Evolutionary conservation across 2,329 filamentous ascomycete genomes (phyloP).

Genomic region (Aspergillus sp.): DNA sequence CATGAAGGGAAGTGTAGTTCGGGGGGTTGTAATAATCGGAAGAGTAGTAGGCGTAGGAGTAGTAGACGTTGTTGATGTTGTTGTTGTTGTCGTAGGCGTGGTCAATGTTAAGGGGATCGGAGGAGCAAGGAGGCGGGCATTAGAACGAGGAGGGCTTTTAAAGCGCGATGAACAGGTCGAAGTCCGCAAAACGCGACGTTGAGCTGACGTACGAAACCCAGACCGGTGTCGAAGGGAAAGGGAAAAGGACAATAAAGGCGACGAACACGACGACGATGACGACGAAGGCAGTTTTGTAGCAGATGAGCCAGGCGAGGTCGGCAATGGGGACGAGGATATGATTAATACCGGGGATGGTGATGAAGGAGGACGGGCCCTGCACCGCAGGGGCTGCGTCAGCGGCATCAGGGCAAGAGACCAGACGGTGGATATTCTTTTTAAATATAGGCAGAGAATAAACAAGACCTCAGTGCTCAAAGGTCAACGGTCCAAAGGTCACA

Average conservation of each 20-base stretch:
- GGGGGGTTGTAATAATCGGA: constrained; percentile 9
- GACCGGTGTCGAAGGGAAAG: constrained; percentile 1
- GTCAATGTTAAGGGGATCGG: constrained; percentile 7
- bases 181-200: constrained; percentile 18
- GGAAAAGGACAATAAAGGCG: constrained; percentile 3
- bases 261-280: constrained; percentile 50
- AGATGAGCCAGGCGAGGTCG: constrained; percentile 1
- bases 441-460: too few relatives aligned
- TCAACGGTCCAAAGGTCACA: too few relatives aligned
- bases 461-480: too few relatives aligned
- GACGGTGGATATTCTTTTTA: not conserved
- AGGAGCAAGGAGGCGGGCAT: constrained; percentile 11
- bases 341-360: not conserved
- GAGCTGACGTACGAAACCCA: constrained; percentile 8
- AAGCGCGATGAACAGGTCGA: constrained; percentile 7
- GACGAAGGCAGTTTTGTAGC: constrained; percentile 20
- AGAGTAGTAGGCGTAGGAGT: not conserved
- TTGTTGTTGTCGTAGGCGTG: constrained; percentile 9
- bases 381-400: constrained; percentile 34
- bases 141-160: constrained; percentile 9
- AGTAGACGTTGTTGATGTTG: too few relatives aligned
- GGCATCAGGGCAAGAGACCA: constrained; percentile 15
- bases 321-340: too few relatives aligned
- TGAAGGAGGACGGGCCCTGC: constrained; percentile 25
- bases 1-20: constrained; percentile 23